Evolutionary conservation across 2,329 filamentous ascomycete genomes (phyloP).

Genomic region (Cryphonectria radicalis): DNA sequence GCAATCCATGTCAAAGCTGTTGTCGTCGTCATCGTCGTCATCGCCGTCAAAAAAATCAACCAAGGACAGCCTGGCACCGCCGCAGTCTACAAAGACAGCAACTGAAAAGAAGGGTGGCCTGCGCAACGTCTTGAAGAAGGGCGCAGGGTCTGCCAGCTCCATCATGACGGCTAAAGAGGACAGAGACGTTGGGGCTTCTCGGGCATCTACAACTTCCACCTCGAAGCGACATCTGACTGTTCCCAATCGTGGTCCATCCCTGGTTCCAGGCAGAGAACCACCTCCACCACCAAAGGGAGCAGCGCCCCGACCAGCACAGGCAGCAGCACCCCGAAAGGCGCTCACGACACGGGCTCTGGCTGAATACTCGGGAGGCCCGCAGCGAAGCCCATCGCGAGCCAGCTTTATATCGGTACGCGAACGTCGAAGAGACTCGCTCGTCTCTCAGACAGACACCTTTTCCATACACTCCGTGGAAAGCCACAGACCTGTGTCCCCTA

Average conservation of each 20-base stretch:
- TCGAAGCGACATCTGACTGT: conserved; percentile 34
- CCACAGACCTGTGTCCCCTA: conserved; percentile 51
- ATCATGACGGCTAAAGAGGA: conserved; percentile 51
- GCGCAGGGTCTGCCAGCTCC: conserved; percentile 50
- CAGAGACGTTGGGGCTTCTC: conserved; percentile 32
- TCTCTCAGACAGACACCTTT: conserved; percentile 61
- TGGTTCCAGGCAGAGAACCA: conserved; percentile 40
- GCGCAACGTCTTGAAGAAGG: conserved; percentile 56
- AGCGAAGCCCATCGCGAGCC: conserved; percentile 49
- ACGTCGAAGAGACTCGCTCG: conserved; percentile 55
- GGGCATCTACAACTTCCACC: conserved; percentile 29
- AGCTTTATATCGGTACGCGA: conserved; percentile 58
- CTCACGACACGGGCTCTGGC: conserved; percentile 46
- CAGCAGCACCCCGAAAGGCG: conserved; percentile 40
- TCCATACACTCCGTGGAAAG: conserved; percentile 54
- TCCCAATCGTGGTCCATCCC: conserved; percentile 40
- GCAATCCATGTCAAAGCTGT: conserved; percentile 34
- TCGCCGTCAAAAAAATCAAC: conserved; percentile 35
- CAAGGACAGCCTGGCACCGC: conserved; percentile 32
- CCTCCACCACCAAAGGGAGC: conserved; percentile 43
- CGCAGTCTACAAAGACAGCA: conserved; percentile 29
- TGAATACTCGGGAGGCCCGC: conserved; percentile 35
- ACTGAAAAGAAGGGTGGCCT: conserved; percentile 52
- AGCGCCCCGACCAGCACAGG: conserved; percentile 42
- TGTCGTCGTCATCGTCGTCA: conserved; percentile 7